A percentile compares a stretch with the other conserved stretches of the same genome.
These are phyloP conservation scores for Arctium lappa DNA, from an alignment of 129 eudicot genomes.

Conservation along the genomic window DNA sequence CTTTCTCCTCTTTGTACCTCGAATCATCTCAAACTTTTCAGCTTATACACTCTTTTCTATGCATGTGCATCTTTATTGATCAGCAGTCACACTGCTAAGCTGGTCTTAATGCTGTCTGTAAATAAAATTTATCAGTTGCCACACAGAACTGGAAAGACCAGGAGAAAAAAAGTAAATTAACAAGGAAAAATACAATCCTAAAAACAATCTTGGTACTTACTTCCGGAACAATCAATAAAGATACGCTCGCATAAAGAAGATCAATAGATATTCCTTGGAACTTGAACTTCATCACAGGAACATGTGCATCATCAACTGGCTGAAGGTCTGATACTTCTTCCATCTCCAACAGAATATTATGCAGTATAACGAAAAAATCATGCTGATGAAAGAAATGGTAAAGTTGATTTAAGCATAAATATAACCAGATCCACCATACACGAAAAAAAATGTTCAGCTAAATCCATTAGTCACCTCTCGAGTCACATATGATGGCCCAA, in stretches of 20 bases:
- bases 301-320: conserved; percentile 41
- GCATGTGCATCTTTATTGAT: background rate
- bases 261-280: conserved; percentile 44
- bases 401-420: conserved; percentile 11
- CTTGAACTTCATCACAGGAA: conserved; percentile 42
- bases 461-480: conserved; percentile 30
- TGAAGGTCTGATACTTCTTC: conserved; percentile 44
- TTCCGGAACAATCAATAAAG: conserved; percentile 39
- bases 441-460: background rate
- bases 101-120: background rate
- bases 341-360: conserved; percentile 33
- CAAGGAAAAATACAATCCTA: background rate
- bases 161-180: conserved; percentile 12
- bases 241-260: conserved; percentile 41
- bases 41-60: background rate
- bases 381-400: conserved; percentile 18
- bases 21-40: background rate
- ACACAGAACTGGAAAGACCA: background rate
- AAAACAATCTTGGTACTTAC: conserved; percentile 18
- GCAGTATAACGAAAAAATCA: conserved; percentile 31
- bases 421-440: background rate
- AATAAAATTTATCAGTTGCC: background rate
- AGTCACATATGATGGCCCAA: conserved; percentile 40
- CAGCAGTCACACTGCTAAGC: conserved; percentile 4
- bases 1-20: background rate